phyloP scores from a whole-genome alignment of 2,329 filamentous ascomycete genomes.

The Aspergillus fumigatus region DNA sequence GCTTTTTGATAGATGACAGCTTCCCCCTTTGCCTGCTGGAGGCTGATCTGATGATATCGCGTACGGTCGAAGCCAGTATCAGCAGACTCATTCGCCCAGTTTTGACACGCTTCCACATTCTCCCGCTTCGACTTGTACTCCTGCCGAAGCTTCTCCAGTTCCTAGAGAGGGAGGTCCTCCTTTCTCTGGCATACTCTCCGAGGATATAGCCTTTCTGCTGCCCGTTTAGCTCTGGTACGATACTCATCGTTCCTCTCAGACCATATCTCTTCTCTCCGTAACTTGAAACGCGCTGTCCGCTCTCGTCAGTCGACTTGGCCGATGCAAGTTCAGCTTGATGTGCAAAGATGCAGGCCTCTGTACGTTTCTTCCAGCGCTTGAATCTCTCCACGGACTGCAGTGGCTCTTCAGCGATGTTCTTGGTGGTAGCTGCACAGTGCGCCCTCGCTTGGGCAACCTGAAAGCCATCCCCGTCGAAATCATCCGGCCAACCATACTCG shows the following conservation, averaged over 20 bases:
- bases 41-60: background rate
- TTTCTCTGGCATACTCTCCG: background rate
- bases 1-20: background rate
- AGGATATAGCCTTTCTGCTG: background rate
- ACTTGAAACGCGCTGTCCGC: background rate
- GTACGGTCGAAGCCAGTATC: background rate
- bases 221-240: background rate
- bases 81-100: background rate
- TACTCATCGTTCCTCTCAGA: background rate
- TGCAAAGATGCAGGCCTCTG: too few relatives aligned
- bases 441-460: constrained; percentile 7
- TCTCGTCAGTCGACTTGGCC: background rate
- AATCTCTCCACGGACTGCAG: too few relatives aligned
- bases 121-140: background rate
- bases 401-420: too few relatives aligned
- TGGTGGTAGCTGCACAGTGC: too few relatives aligned
- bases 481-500: constrained; percentile 14
- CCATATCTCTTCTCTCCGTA: background rate
- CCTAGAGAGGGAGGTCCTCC: background rate
- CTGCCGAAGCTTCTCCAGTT: background rate
- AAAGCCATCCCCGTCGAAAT: constrained; percentile 16
- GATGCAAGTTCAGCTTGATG: background rate
- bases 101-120: background rate
- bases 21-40: background rate
- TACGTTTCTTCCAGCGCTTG: too few relatives aligned